Conservation (phyloP, 2,329 filamentous ascomycete genomes). For the Pseudogymnoascus sp. region DNA sequence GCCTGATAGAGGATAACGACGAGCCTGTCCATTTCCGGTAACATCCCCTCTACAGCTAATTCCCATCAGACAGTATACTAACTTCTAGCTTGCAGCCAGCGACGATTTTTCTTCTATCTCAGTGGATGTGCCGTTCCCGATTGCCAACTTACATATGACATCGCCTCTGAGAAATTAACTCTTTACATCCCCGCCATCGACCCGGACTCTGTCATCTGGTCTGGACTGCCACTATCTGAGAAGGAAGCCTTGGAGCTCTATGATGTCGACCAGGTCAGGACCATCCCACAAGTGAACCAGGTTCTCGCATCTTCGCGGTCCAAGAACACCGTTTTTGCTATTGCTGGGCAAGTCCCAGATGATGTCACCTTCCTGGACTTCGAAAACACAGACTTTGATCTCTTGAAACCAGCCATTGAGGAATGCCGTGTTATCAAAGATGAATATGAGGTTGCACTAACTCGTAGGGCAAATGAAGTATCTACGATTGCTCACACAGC, state of each 20-base stretch:
- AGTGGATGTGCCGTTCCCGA: constrained; percentile 77
- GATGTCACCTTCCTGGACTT: constrained; percentile 64
- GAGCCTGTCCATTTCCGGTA: constrained; percentile 72
- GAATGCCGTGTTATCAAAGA: constrained; percentile 63
- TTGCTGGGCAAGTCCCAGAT: constrained; percentile 67
- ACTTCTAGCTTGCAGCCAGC: constrained; percentile 49
- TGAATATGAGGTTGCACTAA: constrained; percentile 64
- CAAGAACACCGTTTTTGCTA: constrained; percentile 58
- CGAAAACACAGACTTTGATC: constrained; percentile 48
- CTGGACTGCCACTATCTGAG: constrained; percentile 69
- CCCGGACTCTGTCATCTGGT: constrained; percentile 87
- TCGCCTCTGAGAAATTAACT: constrained; percentile 61
- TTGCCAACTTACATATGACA: constrained; percentile 72
- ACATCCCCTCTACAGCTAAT: constrained; percentile 4
- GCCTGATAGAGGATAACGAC: constrained; percentile 83
- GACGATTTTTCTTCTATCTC: constrained; percentile 90
- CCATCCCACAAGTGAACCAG: constrained; percentile 66
- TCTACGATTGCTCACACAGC: constrained; percentile 58
- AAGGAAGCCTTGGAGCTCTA: constrained; percentile 68
- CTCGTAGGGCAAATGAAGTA: constrained; percentile 62
- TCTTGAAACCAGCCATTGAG: constrained; percentile 56
- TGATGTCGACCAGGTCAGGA: constrained; percentile 71
- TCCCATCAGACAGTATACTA: constrained; percentile 13
- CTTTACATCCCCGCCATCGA: constrained; percentile 88
- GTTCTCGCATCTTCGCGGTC: constrained; percentile 38